phyloP scores from a whole-genome alignment of 768 basidiomycete species.

The Agaricus blazei region DNA sequence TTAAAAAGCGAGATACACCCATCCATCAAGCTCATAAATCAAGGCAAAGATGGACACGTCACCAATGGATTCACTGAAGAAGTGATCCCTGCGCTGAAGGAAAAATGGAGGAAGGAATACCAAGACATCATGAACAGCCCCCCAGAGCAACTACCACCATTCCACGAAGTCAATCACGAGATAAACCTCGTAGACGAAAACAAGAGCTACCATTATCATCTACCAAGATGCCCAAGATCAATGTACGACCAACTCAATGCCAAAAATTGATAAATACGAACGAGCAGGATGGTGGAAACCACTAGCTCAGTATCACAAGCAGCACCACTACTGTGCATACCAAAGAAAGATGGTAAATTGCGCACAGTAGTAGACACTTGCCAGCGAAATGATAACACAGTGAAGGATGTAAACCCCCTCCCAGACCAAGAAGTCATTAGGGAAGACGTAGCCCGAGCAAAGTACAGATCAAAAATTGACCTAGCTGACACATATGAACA shows the following conservation, averaged over 20 bases:
- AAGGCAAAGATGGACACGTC: no score
- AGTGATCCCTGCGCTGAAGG: background rate
- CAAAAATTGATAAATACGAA: constrained; percentile 9
- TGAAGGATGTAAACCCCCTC: constrained; percentile 25
- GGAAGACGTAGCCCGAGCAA: constrained; percentile 20
- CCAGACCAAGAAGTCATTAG: constrained; percentile 19
- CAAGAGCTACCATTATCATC: constrained; percentile 23
- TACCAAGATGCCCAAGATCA: constrained; percentile 12
- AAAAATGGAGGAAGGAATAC: constrained; percentile 17
- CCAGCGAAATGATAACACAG: constrained; percentile 31
- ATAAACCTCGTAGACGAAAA: constrained; percentile 29
- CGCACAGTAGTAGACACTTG: constrained; percentile 28
- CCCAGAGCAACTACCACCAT: constrained; percentile 23
- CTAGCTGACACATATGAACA: constrained; percentile 37
- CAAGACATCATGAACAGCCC: constrained; percentile 20
- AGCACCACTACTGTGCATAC: constrained; percentile 26
- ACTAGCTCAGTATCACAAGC: constrained; percentile 16
- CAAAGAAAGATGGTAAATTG: constrained; percentile 14
- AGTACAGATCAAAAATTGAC: constrained; percentile 30
- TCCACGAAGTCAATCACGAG: constrained; percentile 30
- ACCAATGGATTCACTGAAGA: no score
- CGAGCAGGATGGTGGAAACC: constrained; percentile 31
- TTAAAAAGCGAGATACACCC: no score
- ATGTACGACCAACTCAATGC: background rate
- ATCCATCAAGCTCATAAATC: no score